phyloP scores from a whole-genome alignment of 441 rosid genomes.

The Capsella rubella region DNA sequence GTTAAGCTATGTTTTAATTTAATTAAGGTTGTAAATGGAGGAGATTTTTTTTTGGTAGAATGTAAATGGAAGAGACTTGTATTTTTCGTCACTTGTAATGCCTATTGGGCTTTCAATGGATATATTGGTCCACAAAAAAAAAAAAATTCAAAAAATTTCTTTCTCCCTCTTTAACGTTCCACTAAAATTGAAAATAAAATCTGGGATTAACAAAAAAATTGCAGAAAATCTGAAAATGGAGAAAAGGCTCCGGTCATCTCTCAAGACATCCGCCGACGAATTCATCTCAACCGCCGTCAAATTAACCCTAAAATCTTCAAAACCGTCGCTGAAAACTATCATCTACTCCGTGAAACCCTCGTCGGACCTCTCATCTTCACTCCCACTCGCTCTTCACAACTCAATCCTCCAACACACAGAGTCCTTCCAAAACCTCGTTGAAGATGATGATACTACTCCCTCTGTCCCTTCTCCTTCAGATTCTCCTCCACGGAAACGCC shows the following conservation, averaged over 20 bases:
- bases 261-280: slow-evolving; percentile 71
- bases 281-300: slow-evolving; percentile 63
- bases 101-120: too few species aligned
- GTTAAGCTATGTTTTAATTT: too few species aligned
- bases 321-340: slow-evolving; percentile 68
- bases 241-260: slow-evolving; percentile 76
- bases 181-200: too few species aligned
- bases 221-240: slow-evolving; percentile 52
- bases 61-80: too few species aligned
- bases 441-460: slow-evolving; percentile 24
- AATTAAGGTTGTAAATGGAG: too few species aligned
- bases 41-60: too few species aligned
- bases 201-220: too few species aligned
- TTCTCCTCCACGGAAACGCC: slow-evolving; percentile 79
- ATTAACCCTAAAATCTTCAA: slow-evolving; percentile 63
- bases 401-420: slow-evolving; percentile 52
- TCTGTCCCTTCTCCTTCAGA: slow-evolving; percentile 44
- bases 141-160: too few species aligned
- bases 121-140: too few species aligned
- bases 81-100: too few species aligned
- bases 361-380: slow-evolving; percentile 60
- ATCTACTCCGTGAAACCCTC: slow-evolving; percentile 59
- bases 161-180: too few species aligned
- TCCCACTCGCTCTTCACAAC: slow-evolving; percentile 59
- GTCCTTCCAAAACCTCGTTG: slow-evolving; percentile 45